Evolutionary conservation across 1,284 basidiomycete genomes (phyloP).

Genomic region (Mycena sp.): DNA sequence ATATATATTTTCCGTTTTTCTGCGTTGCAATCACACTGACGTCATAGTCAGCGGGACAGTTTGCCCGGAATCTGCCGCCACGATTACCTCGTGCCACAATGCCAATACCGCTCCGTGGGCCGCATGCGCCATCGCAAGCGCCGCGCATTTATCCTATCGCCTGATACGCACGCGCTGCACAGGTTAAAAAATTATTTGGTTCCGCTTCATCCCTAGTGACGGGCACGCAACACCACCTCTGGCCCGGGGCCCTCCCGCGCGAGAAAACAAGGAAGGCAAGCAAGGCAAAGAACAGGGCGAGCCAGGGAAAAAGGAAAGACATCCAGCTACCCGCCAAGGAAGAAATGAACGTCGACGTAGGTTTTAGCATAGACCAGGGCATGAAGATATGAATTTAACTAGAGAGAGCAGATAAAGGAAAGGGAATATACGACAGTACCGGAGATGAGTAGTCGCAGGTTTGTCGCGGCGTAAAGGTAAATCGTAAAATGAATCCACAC

Average conservation of each 20-base stretch:
- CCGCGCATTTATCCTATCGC: too few relatives aligned
- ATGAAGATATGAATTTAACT: conserved; percentile 37
- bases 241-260: background rate
- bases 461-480: conserved; percentile 28
- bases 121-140: too few relatives aligned
- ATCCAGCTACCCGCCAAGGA: background rate
- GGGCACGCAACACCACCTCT: too few relatives aligned
- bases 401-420: conserved; percentile 47
- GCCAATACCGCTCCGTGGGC: too few relatives aligned
- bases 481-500: conserved; percentile 28
- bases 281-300: conserved; percentile 1
- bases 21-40: too few relatives aligned
- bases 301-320: background rate
- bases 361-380: conserved; percentile 15
- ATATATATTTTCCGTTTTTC: too few relatives aligned
- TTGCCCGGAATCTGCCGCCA: too few relatives aligned
- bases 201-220: too few relatives aligned
- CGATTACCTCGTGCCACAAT: too few relatives aligned
- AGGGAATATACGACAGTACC: conserved; percentile 29
- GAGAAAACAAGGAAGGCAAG: conserved; percentile 2
- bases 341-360: conserved; percentile 10
- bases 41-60: too few relatives aligned
- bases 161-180: too few relatives aligned
- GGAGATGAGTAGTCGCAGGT: conserved; percentile 16
- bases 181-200: too few relatives aligned